Conservation (phyloP, 345 rosid species). For the Laguncularia racemosa region DNA sequence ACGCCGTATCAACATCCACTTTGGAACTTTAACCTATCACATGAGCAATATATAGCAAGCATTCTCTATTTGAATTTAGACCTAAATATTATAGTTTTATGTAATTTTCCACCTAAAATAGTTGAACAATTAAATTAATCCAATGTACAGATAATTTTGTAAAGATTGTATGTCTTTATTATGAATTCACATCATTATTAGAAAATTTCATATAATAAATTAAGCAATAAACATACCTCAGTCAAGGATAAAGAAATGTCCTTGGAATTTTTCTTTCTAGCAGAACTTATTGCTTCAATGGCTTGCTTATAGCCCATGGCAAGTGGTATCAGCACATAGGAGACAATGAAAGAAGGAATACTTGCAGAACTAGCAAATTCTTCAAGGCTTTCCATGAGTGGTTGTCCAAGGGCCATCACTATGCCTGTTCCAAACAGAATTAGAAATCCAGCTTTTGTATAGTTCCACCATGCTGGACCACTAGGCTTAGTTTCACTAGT, state of each 20-base stretch:
- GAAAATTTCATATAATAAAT: too few relatives aligned
- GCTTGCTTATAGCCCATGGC: slow-evolving; percentile 25
- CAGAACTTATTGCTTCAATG: slow-evolving; percentile 14
- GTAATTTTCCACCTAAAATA: too few relatives aligned
- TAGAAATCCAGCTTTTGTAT: slow-evolving; percentile 18
- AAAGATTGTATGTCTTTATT: too few relatives aligned
- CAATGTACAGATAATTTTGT: too few relatives aligned
- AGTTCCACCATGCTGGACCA: slow-evolving; percentile 25
- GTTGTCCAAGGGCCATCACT: slow-evolving; percentile 18
- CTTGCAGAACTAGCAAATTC: slow-evolving; percentile 19
- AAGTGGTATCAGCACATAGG: slow-evolving; percentile 36
- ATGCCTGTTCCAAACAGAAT: slow-evolving; percentile 29
- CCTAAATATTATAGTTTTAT: too few relatives aligned
- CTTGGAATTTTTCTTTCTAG: slow-evolving; percentile 19
- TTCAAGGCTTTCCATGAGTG: slow-evolving; percentile 20
- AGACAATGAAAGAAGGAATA: slow-evolving; percentile 28
- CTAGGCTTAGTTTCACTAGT: not conserved
- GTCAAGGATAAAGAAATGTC: slow-evolving; percentile 33
- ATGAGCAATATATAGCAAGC: too few relatives aligned
- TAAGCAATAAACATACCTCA: slow-evolving; percentile 21
- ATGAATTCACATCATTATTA: too few relatives aligned
- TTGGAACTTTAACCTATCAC: too few relatives aligned
- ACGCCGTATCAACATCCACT: too few relatives aligned
- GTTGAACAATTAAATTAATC: too few relatives aligned
- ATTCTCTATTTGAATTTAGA: too few relatives aligned